Base-by-base conservation (phyloP, 2,329 filamentous ascomycete species). In the Botrytis porri region DNA sequence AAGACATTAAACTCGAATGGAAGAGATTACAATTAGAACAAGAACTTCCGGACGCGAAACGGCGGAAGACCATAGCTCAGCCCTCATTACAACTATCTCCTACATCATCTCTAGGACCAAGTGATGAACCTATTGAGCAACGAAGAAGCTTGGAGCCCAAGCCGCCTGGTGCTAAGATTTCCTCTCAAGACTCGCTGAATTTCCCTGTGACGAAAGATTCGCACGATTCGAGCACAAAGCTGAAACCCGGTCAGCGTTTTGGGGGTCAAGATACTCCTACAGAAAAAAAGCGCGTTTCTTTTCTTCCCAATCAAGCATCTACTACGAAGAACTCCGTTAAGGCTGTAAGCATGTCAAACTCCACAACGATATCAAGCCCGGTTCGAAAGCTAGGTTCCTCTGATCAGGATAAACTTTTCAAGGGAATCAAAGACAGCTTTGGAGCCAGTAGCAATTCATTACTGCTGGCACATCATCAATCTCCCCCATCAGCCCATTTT, bases 151-250 rank as follows among this genome's bases (percentile, higher is more conserved):
- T 77, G 32, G 75, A 74, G 54, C 64, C 51, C 12, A 60, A n/a
- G 35, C 48, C 48, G 20, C 43, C 60, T 12, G 32, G 35, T 45
- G 18, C 51, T 37, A 66, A 72, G 48, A 74, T 65, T 37, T 69
- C 73, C 6, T 84, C 83, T 7, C 84, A 86, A 75, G 77, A 79
- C 45, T 81, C 80, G 71, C 83, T 94, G 39, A 86, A 86, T 41
- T 97, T 94, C 78, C 87, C 91, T 1, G 88, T 94, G 20, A 92
- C 95, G 35, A 97, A 97, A 82, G 89, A 95, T 77, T 87, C 90
- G 1, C 86, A 89, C 77, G 89, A 93, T 77, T 86, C 88, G 8
- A 85, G 85, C 73, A 92, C 91, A 0, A 84, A 86, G 41, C 77
- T 89, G 63, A 88, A 90, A 62, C 83, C 93, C 43, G 94, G 91